Percentiles rank a stretch among this genome's conserved stretches.
phyloP scores from a whole-genome alignment of 1,139 yeast species.

The Suhomyces maxii region DNA sequence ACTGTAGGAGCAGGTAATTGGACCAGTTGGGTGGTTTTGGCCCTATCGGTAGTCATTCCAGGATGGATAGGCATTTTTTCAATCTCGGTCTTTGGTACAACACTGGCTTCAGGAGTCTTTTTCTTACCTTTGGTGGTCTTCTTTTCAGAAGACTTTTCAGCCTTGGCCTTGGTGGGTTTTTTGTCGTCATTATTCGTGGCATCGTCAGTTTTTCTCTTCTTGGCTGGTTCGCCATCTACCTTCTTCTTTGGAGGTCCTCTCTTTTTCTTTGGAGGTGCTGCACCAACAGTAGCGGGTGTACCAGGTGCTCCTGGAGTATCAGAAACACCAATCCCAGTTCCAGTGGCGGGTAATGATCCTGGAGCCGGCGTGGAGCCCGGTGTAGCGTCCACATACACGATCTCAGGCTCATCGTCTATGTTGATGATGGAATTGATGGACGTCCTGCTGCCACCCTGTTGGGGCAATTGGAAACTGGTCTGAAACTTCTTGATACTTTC shows the following conservation, averaged over 20 bases:
- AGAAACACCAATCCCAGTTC: slow-evolving; percentile 1
- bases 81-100: slow-evolving; percentile 19
- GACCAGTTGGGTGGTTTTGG: slow-evolving; percentile 4
- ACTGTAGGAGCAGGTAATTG: slow-evolving; percentile 21
- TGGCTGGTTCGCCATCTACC: slow-evolving; percentile 12
- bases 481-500: slow-evolving; percentile 35
- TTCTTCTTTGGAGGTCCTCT: slow-evolving; percentile 17
- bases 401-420: slow-evolving; percentile 28
- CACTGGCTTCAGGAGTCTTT: slow-evolving; percentile 10
- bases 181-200: slow-evolving; percentile 6
- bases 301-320: slow-evolving; percentile 10
- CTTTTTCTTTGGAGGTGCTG: slow-evolving; percentile 14
- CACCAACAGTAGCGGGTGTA: not conserved
- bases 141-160: slow-evolving; percentile 12
- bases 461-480: slow-evolving; percentile 25
- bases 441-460: slow-evolving; percentile 23
- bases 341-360: slow-evolving; percentile 1
- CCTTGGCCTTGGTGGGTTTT: slow-evolving; percentile 9
- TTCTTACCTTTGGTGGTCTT: slow-evolving; percentile 11
- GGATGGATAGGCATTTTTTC: slow-evolving; percentile 19
- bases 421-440: slow-evolving; percentile 42
- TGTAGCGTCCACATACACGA: slow-evolving; percentile 2
- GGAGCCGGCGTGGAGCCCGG: slow-evolving; percentile 3
- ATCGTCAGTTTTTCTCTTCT: slow-evolving; percentile 20
- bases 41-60: slow-evolving; percentile 23